Conservation (phyloP, 163 green algal genomes). For the Volvox carteri region DNA sequence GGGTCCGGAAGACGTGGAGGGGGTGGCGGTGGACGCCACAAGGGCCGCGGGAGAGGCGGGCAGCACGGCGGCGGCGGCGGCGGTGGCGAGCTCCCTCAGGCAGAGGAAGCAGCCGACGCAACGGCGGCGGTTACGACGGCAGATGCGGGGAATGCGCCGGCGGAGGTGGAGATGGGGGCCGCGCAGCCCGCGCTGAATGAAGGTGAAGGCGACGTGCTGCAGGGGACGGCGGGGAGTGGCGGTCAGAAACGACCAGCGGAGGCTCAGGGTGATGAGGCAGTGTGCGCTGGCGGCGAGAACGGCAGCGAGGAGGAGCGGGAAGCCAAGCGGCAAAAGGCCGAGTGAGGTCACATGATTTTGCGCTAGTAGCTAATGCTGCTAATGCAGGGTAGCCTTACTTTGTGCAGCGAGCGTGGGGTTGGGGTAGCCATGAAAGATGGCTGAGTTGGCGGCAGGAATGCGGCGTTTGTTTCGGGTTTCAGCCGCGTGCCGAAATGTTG, state of each 20-base stretch:
- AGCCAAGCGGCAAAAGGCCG: slow-evolving; percentile 37
- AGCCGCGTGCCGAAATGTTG: too few relatives aligned
- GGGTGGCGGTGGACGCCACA: slow-evolving; percentile 13
- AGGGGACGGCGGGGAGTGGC: not conserved
- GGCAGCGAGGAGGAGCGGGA: not conserved
- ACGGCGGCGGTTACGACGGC: not conserved
- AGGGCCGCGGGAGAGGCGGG: slow-evolving; percentile 12
- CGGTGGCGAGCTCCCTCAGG: too few relatives aligned
- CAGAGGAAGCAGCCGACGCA: not conserved
- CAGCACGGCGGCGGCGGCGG: slow-evolving; percentile 26
- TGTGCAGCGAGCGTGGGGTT: too few relatives aligned
- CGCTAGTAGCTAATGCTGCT: too few relatives aligned
- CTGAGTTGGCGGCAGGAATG: too few relatives aligned
- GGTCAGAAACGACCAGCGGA: not conserved
- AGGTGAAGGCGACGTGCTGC: not conserved
- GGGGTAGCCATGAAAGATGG: too few relatives aligned
- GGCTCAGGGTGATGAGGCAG: not conserved
- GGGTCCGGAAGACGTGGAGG: not conserved
- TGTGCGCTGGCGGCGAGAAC: not conserved
- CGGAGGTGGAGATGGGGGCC: not conserved
- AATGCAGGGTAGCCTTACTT: too few relatives aligned
- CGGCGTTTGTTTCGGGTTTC: too few relatives aligned
- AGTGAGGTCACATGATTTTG: not conserved
- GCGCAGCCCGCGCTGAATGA: too few relatives aligned
- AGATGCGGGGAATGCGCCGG: not conserved